Percentiles rank a stretch among this genome's conserved stretches.
phyloP scores from a whole-genome alignment of 2,329 filamentous ascomycete genomes.

The Thielaviopsis ethacetica region DNA sequence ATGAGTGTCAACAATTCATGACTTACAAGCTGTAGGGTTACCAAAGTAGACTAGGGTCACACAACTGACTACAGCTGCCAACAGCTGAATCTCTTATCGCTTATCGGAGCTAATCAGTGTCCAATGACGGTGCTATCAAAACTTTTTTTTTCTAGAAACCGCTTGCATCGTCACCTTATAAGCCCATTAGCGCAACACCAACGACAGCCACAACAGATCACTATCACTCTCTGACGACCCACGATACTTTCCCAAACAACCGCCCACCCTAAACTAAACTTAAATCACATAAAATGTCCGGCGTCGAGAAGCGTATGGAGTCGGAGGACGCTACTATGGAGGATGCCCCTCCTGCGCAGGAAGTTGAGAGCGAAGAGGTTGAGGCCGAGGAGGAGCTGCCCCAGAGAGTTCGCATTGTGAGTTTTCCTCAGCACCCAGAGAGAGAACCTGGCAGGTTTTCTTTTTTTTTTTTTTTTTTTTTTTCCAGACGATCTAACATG shows the following conservation, averaged over 20 bases:
- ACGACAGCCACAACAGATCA: neutral
- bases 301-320: conserved; percentile 6
- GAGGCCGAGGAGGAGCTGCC: conserved; percentile 33
- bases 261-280: neutral
- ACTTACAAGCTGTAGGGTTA: neutral
- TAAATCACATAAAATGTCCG: conserved; percentile 5
- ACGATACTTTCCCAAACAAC: neutral
- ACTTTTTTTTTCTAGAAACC: neutral
- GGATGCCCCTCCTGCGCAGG: conserved; percentile 24
- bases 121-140: neutral
- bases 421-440: conserved; percentile 13
- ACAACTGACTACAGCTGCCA: neutral
- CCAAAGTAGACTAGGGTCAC: neutral
- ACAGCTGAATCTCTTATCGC: neutral
- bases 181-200: neutral
- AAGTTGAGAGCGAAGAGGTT: conserved; percentile 18
- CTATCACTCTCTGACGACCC: neutral
- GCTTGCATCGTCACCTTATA: neutral
- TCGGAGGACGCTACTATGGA: conserved; percentile 26
- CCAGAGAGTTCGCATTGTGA: conserved; percentile 44
- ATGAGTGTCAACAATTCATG: no score
- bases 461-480: no score
- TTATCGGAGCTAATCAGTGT: neutral
- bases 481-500: neutral
- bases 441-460: neutral